Base-by-base conservation (phyloP, 2,329 filamentous ascomycete genomes). In the Phaeosphaeriaceae sp. region DNA sequence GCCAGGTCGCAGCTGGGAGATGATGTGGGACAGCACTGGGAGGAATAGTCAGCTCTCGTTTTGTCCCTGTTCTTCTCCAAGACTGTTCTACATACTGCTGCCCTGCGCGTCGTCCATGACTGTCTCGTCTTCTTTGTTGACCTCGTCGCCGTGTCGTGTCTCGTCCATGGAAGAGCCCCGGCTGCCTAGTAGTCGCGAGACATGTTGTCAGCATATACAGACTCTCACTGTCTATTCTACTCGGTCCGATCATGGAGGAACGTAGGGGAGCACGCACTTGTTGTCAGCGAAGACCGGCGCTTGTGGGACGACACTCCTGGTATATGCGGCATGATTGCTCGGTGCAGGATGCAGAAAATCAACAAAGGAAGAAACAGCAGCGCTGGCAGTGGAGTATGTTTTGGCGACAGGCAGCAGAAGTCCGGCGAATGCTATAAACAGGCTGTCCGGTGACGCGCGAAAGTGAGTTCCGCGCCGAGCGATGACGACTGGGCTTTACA, bases 1-100 rank as follows among this genome's bases (percentile, higher is more conserved):
- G 65, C 95, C 95, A 13, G 95, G 95, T 62, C 95, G 91, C 62
- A 99, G 85, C 81, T 99, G 95, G 52, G 93, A 96, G 75, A 99
- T 98, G 80, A 99, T 96, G 80, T 98, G 94, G 58, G 89, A 91
- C 68, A 99, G 90, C 73, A 99, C 95, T 97, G 74, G 21, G 25
- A 33, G 27, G 25, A 33, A 27, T 24, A 13, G 10, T 54, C 66
- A 72, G 51, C 72, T 67, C 65, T 48, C 42, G 19, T 42, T 20
- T 24, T 53, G n/a, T 54, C 42, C 5, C 11, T 31, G 22, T 42
- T 22, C 41, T 13, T 17, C 24, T 19, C 17, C 10, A n/a, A 20
- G 10, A 22, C 13, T 13, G 13, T 15, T 41, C 17, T 13, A 73
- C 89, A 77, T 81, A 96, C 92, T 91, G 85, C 94, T 97, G 80